Evolutionary conservation across 192 early-diverging fungal species (phyloP), one percentile per base, ranked within the genome.

Genomic region (Coemansia sp.): DNA sequence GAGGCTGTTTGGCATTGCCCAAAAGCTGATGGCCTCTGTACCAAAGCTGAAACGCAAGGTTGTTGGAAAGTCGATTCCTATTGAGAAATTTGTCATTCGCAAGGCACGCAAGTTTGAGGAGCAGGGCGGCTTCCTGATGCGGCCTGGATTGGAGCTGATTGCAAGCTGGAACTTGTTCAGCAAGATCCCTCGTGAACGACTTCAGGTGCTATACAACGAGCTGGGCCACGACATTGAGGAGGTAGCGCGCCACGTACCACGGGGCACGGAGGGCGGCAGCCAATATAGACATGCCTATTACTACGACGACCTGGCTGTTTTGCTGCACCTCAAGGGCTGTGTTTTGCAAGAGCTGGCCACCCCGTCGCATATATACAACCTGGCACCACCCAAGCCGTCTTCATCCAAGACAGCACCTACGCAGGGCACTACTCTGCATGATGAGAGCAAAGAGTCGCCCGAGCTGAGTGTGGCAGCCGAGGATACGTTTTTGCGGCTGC

Each of bases 41-140:
- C 83, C 84, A 11, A 65, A 53, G 20, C 60, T 79, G 10, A 80
- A 77, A 55, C 84, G 87, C 71, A 90, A 84, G 57, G 81, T 95
- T 9, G 93, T 89, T 18, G 93, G 93, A 17, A 89, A 90, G 65
- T 83, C 83, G 3, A 77, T 95, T 25, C 89, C 90, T 9, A 55
- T 95, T 23, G 93, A 95, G 73, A 92, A 92, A 70, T 93, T 87
- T 65, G 84, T 92, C 15, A 77, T 85, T 20, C 83, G 93, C 42
- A 95, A 95, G 63, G 74, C 85, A 4, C 80, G 83, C 53, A 88
- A 89, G 47, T 93, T 84, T 58, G 11, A 62, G 9, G 37, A 67
- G 48, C 88, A 95, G 55, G 74, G 68, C n/a, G 68, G 76, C 46
- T 61, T 83, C 36, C 64, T 95, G 23, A 52, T 89, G 28, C 72